phyloP scores from a whole-genome alignment of 1,284 basidiomycete species.

The Ganoderma meredithae region DNA sequence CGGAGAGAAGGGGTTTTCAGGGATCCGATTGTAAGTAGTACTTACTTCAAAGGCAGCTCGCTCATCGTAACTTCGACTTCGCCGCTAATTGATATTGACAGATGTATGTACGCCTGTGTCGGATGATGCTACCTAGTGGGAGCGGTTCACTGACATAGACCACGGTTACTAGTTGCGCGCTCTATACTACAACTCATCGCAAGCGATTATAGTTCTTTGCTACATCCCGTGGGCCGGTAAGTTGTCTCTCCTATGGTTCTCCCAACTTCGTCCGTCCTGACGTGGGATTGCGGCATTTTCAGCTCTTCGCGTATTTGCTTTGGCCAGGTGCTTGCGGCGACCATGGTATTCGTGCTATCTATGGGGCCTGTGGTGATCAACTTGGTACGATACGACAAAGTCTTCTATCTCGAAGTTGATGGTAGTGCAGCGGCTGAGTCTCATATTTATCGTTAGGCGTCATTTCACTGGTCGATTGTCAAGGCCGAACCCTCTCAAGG shows the following conservation, averaged over 20 bases:
- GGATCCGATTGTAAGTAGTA: not conserved
- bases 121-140: no score
- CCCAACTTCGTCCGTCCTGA: not conserved
- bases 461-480: not conserved
- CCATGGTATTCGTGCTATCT: no score
- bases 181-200: conserved; percentile 1
- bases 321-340: no score
- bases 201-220: not conserved
- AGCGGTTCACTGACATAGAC: not conserved
- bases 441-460: not conserved
- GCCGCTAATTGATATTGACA: not conserved
- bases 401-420: fast-evolving
- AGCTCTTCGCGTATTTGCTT: no score
- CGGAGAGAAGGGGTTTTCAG: not conserved
- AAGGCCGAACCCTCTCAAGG: not conserved
- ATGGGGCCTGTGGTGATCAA: no score
- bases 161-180: not conserved
- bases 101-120: not conserved
- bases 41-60: not conserved
- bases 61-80: no score
- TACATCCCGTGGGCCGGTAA: conserved; percentile 14
- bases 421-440: not conserved
- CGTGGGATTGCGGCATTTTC: no score
- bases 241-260: not conserved
- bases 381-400: no score